Percentiles rank a stretch among this genome's conserved stretches.
Evolutionary conservation across 345 rosid genomes (phyloP).

Genomic region (Pistacia vera): DNA sequence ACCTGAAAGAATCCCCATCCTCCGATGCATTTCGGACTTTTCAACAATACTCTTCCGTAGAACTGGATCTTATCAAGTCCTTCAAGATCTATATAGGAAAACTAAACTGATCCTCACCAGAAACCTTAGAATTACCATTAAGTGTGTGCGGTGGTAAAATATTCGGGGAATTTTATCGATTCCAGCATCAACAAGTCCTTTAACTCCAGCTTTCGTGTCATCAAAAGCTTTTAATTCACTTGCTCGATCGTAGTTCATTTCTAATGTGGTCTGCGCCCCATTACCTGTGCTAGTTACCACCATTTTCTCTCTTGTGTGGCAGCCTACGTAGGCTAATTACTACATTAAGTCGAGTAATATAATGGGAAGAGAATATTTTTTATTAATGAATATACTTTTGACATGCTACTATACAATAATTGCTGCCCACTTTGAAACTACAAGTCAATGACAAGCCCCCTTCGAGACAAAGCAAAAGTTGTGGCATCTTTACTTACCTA

Average conservation of each 20-base stretch:
- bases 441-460: too few species aligned
- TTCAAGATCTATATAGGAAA: conserved; percentile 46
- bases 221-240: conserved; percentile 29
- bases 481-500: too few species aligned
- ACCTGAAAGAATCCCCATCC: conserved; percentile 39
- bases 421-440: too few species aligned
- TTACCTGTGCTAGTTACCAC: too few species aligned
- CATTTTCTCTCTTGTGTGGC: background rate
- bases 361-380: too few species aligned
- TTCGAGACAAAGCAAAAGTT: too few species aligned
- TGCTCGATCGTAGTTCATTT: conserved; percentile 9
- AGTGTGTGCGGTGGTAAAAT: conserved; percentile 24
- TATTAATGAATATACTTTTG: too few species aligned
- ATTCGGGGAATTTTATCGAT: conserved; percentile 29
- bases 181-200: conserved; percentile 29
- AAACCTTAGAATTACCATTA: background rate
- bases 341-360: too few species aligned
- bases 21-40: conserved; percentile 17
- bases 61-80: background rate
- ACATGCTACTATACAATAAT: too few species aligned
- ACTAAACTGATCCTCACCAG: background rate
- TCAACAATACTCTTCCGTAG: conserved; percentile 1
- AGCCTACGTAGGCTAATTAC: too few species aligned
- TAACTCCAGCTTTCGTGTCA: conserved; percentile 29
- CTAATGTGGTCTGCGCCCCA: background rate